Base-by-base conservation (phyloP, 768 basidiomycete genomes). In the Mycena filopes region DNA sequence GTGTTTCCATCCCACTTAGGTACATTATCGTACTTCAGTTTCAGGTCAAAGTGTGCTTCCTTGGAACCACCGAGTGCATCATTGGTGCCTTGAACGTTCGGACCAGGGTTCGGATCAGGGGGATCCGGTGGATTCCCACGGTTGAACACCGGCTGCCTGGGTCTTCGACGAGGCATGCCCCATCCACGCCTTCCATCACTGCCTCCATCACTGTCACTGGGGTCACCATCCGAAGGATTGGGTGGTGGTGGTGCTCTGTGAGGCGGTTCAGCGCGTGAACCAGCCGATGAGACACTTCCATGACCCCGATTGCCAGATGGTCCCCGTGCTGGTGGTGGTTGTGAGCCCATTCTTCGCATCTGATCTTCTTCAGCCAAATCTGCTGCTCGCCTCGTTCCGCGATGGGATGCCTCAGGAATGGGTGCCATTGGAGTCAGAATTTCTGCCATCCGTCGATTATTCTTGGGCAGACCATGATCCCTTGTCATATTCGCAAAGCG, bases 1-100 rank as follows among this genome's bases (percentile, higher is more conserved):
- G 68, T 60, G 48, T 79, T 69, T 0, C 78, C 78, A 59, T 79
- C 73, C 79, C 78, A 80, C 20, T 59, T 68, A 8, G 77, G 77
- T 12, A 80, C 71, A 12, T 47, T 62, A 2, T 79, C 74, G 1
- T 71, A 26, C 51, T 77, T 76, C 26, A 79, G 54, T 46, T 78
- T 78, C 20, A 58, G 46, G 55, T 79, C 78, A 50, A 80, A 78
- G 16, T 77, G 74, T 0, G 71, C 63, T 50, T 73, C 62, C 23
- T 25, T 25, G 6, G 45, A 25, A 13, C 3, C 15, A 46, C 23
- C 23, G 12, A 28, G 38, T 10, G 53, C 11, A 9, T 12, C 18
- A 16, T 42, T 33, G 33, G 6, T 33, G 33, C n/a, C n/a, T 41
- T 6, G 26, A 6, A 41, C 18, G 20, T 15, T 47, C 5, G 23